These are phyloP conservation scores for Dactylellina parvicollis DNA, from an alignment of 2,329 filamentous ascomycete genomes.

Conservation along the genomic window DNA sequence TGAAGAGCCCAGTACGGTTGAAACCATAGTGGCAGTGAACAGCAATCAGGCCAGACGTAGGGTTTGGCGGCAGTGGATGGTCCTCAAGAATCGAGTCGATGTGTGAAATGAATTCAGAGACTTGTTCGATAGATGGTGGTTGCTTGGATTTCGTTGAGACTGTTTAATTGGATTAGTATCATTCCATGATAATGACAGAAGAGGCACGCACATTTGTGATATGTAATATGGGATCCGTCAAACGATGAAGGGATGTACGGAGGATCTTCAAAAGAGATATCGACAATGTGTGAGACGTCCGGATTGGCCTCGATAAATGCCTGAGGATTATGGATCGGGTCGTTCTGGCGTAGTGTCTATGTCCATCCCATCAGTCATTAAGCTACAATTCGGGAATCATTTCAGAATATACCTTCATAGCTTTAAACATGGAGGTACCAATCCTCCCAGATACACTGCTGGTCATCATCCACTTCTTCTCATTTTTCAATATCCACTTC, in stretches of 20 bases:
- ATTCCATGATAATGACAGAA: neutral
- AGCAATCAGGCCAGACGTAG: constrained; percentile 54
- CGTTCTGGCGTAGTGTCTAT: constrained; percentile 91
- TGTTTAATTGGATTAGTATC: constrained; percentile 15
- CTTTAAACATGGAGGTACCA: constrained; percentile 66
- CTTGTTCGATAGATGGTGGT: constrained; percentile 74
- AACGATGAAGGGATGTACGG: constrained; percentile 77
- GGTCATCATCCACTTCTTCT: constrained; percentile 88
- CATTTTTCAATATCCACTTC: constrained; percentile 98
- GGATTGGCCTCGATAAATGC: constrained; percentile 76
- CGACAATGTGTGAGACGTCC: constrained; percentile 72
- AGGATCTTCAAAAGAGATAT: constrained; percentile 89
- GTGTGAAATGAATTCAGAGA: constrained; percentile 69
- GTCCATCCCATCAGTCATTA: neutral
- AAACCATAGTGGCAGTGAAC: constrained; percentile 95
- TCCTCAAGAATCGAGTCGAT: constrained; percentile 64
- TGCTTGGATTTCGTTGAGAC: constrained; percentile 82
- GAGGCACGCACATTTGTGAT: constrained; percentile 57
- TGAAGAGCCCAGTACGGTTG: constrained; percentile 90
- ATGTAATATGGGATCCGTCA: constrained; percentile 57
- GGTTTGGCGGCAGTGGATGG: constrained; percentile 52
- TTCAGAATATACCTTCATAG: constrained; percentile 44
- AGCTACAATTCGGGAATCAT: neutral
- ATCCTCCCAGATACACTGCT: constrained; percentile 81
- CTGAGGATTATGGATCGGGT: constrained; percentile 78